Conservation (phyloP, 495 filamentous ascomycete genomes). For the Staphylotrichum tortipilum region DNA sequence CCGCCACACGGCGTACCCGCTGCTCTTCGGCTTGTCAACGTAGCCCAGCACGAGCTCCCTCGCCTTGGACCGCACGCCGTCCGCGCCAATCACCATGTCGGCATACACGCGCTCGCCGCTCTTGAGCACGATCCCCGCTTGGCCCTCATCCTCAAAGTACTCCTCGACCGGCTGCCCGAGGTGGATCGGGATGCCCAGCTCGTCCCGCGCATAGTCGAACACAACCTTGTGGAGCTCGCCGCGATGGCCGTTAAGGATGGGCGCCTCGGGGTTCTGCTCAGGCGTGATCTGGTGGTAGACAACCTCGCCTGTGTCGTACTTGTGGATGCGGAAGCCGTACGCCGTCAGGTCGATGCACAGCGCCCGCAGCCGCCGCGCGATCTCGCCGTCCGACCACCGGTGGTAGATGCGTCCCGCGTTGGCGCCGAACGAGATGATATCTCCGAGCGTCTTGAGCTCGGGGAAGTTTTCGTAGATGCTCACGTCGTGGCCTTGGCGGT, state of each 20-base stretch:
- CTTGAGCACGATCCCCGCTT: slow-evolving; percentile 48
- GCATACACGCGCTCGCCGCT: slow-evolving; percentile 40
- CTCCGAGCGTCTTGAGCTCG: slow-evolving; percentile 49
- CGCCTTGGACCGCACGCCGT: slow-evolving; percentile 53
- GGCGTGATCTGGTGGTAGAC: slow-evolving; percentile 46
- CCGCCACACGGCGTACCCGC: slow-evolving; percentile 51
- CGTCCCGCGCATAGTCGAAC: slow-evolving; percentile 48
- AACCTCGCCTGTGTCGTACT: slow-evolving; percentile 53
- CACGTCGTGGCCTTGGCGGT: slow-evolving; percentile 52
- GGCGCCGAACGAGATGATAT: slow-evolving; percentile 57
- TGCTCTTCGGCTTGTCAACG: slow-evolving; percentile 50
- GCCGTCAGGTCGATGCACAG: slow-evolving; percentile 43
- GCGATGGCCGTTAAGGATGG: slow-evolving; percentile 53
- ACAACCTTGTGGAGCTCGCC: slow-evolving; percentile 52
- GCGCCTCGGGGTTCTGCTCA: slow-evolving; percentile 37
- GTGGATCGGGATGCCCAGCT: slow-evolving; percentile 48
- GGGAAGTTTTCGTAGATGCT: slow-evolving; percentile 51
- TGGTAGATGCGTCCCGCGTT: slow-evolving; percentile 51
- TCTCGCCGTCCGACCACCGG: slow-evolving; percentile 41
- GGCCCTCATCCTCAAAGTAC: slow-evolving; percentile 48
- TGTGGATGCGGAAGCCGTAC: slow-evolving; percentile 53
- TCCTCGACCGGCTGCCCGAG: slow-evolving; percentile 42
- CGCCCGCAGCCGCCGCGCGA: slow-evolving; percentile 39
- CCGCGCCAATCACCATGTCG: slow-evolving; percentile 51
- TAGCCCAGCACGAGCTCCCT: slow-evolving; percentile 51